Base-by-base conservation (phyloP, 257 asterid genomes). In the Capsicum chinense region DNA sequence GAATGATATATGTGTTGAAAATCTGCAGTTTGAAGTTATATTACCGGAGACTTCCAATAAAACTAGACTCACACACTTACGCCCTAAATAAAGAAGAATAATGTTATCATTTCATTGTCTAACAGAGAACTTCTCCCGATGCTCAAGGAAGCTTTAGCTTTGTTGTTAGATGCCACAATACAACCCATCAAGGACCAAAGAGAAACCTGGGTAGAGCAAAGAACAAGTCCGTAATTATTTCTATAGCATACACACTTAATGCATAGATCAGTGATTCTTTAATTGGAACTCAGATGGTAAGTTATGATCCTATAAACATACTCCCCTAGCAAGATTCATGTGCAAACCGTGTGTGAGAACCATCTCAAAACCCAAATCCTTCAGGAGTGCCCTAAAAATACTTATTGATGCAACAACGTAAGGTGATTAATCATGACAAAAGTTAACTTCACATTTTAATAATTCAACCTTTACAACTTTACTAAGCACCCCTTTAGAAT, bases 321-420 rank as follows among this genome's bases (percentile, higher is more conserved):
- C 80, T 73, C 17, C 80, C 58, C 12, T 73, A 19, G 59, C 11
- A 21, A 19, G 80, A 73, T 73, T 52, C 80, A 48, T 73, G 80
- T 13, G 58, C 56, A 71, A 71, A 71, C 80, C 5, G 17, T 71
- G 57, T 48, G 59, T 19, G 59, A 73, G 12, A 73, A 73, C 80
- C 10, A 48, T 52, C 60, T 19, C 59, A 50, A 73, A 73, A 19
- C 42, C 7, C 80, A n/a, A 47, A 47, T n/a, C 39, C 48, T 73
- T 11, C 60, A 73, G 60, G 7, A 73, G n/a, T 12, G 12, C 19
- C 59, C 59, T 26, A 73, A 73, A 52, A 47, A 19, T 73, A 73
- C 19, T 19, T 12, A 19, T 14, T 11, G 17, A 73, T 1, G 3
- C 80, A 21, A 73, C 37, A 19, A 48, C 0, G 58, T 12, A 76